Evolutionary conservation across 2,329 filamentous ascomycete genomes (phyloP), one percentile per base, ranked within the genome.

Genomic region (Remersonia thermophila): DNA sequence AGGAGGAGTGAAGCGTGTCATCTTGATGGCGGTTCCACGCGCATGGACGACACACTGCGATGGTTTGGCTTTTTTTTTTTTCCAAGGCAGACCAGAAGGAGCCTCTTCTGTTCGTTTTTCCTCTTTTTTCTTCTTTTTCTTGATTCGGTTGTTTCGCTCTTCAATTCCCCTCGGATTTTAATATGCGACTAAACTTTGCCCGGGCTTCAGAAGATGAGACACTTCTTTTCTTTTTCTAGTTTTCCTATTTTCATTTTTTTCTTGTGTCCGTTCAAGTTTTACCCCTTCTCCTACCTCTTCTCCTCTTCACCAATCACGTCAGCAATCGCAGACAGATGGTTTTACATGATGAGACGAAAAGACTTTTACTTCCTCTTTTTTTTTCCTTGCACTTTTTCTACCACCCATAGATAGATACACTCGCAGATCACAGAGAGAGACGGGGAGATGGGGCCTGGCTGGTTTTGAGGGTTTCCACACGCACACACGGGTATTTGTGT

Each of bases 311-410:
- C 27, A 12, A 23, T 32, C 20, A 9, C 20, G 20, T 23, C 20
- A 9, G 20, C 20, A 23, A 23, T 23, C 20, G 20, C n/a, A n/a
- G 35, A 28, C 14, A n/a, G 4, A 17, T 44, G 37, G 38, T 44
- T 45, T n/a, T 36, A 28, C 37, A 36, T 38, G 36, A 45, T 30
- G 43, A 39, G 35, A 35, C 29, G 30, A 38, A 39, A 42, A 36
- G 39, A 31, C 28, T 35, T 39, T 28, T 13, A 10, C 11, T 34
- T 27, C 20, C 9, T 23, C 20, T 23, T 23, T 23, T 23, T 9
- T 23, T 23, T 9, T 9, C 20, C 20, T 23, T 23, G 5, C 9
- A 23, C 20, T 23, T 9, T 23, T 23, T 23, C 20, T 23, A 6
- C 20, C 25, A 17, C 16, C 35, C 30, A 45, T 45, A 45, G 43